phyloP scores from a whole-genome alignment of 345 rosid genomes.

The Linum tenue region DNA sequence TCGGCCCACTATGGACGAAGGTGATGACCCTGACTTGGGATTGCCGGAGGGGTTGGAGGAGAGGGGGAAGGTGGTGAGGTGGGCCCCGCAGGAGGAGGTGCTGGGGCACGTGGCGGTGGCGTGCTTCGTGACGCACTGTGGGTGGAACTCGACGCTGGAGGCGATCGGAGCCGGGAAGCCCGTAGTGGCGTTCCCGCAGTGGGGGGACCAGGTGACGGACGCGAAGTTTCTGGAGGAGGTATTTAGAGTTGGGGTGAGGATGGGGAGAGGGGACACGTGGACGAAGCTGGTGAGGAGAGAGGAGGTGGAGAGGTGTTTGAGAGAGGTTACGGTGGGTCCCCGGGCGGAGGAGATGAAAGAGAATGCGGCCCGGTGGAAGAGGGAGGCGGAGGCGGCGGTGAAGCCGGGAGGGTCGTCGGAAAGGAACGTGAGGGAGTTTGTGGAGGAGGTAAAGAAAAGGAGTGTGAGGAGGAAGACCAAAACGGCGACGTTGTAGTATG shows the following conservation, averaged over 20 bases:
- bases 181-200: constrained; percentile 59
- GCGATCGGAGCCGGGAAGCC: constrained; percentile 58
- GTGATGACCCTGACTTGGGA: constrained; percentile 20
- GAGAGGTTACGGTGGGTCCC: constrained; percentile 43
- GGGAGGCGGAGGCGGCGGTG: constrained; percentile 58
- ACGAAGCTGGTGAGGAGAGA: constrained; percentile 45
- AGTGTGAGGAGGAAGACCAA: neutral
- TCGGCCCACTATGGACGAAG: constrained; percentile 30
- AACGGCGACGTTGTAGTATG: too few relatives aligned
- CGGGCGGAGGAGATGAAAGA: constrained; percentile 44
- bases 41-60: constrained; percentile 56
- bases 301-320: constrained; percentile 55
- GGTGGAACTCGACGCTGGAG: constrained; percentile 89
- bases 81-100: constrained; percentile 80
- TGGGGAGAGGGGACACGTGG: constrained; percentile 60
- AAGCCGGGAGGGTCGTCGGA: constrained; percentile 74
- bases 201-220: constrained; percentile 83
- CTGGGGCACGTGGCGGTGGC: constrained; percentile 56
- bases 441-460: constrained; percentile 40
- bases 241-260: constrained; percentile 51
- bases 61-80: constrained; percentile 51
- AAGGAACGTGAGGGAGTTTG: constrained; percentile 49
- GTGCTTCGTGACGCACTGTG: constrained; percentile 77
- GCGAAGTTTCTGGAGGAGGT: constrained; percentile 59
- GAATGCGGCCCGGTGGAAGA: constrained; percentile 61